Conservation (phyloP, 257 asterid species). For the Solanum sejunctum region DNA sequence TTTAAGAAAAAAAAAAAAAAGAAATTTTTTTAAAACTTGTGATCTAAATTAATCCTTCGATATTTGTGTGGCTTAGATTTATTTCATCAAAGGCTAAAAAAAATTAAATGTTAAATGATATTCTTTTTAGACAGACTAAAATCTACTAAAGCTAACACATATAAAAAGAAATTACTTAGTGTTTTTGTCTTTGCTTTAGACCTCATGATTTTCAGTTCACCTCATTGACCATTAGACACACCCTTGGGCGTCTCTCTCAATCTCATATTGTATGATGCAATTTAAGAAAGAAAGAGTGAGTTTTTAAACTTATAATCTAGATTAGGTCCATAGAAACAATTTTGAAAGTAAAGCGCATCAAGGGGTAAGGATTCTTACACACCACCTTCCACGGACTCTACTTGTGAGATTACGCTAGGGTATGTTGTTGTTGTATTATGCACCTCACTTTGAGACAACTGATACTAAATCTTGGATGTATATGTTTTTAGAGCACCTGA, state of each 20-base stretch:
- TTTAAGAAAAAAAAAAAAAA: too few relatives aligned
- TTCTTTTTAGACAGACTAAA: too few relatives aligned
- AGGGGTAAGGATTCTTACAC: not conserved
- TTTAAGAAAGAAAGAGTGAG: not conserved
- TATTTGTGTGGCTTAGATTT: too few relatives aligned
- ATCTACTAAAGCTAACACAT: not conserved
- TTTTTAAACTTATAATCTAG: not conserved
- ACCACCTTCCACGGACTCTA: not conserved
- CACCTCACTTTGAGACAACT: not conserved
- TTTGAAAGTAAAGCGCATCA: not conserved
- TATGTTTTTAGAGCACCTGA: slow-evolving; percentile 44
- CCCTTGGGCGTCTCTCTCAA: not conserved
- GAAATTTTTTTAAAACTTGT: too few relatives aligned
- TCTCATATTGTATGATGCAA: not conserved
- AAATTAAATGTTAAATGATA: too few relatives aligned
- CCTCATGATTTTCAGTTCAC: not conserved
- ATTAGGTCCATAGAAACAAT: not conserved
- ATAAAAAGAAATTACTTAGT: not conserved
- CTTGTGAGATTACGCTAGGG: not conserved
- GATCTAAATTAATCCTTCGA: too few relatives aligned
- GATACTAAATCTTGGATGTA: not conserved
- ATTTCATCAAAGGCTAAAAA: too few relatives aligned
- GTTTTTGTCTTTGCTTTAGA: not conserved
- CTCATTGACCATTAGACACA: not conserved
- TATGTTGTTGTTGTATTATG: not conserved